These are phyloP conservation scores for Nectriaceae sp. DNA, from an alignment of 2,329 filamentous ascomycete genomes.

Conservation along the genomic window DNA sequence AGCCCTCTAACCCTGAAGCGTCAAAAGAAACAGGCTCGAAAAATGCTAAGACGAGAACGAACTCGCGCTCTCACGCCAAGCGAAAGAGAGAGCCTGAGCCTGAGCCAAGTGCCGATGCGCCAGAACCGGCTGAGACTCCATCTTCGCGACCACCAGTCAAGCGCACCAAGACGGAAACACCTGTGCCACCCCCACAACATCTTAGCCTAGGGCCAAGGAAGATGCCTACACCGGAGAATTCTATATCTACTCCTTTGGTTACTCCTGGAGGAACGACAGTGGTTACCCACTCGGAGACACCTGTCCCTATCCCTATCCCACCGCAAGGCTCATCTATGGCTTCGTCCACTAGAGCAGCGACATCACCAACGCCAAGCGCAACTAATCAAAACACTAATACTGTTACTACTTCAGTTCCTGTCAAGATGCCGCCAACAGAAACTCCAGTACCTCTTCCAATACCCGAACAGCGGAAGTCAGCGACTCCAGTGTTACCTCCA, in stretches of 20 bases:
- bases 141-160: constrained; percentile 46
- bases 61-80: constrained; percentile 40
- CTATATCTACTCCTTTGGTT: constrained; percentile 19
- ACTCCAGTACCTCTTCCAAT: constrained; percentile 41
- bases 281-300: constrained; percentile 41
- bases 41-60: constrained; percentile 30
- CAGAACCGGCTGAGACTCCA: constrained; percentile 30
- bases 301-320: constrained; percentile 42
- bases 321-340: constrained; percentile 26
- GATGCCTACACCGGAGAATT: constrained; percentile 23
- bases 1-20: constrained; percentile 15
- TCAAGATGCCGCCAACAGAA: constrained; percentile 35
- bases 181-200: constrained; percentile 49
- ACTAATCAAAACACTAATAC: constrained; percentile 16
- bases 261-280: constrained; percentile 17
- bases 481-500: constrained; percentile 35
- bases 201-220: constrained; percentile 32
- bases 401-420: constrained; percentile 29
- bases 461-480: constrained; percentile 34
- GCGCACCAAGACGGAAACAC: constrained; percentile 59
- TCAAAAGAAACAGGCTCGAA: constrained; percentile 28
- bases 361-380: constrained; percentile 33
- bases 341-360: constrained; percentile 28
- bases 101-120: constrained; percentile 31
- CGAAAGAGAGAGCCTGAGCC: constrained; percentile 46